Evolutionary conservation across 495 filamentous ascomycete genomes (phyloP), one percentile per base, ranked within the genome.

Genomic region (Cryomyces minteri): DNA sequence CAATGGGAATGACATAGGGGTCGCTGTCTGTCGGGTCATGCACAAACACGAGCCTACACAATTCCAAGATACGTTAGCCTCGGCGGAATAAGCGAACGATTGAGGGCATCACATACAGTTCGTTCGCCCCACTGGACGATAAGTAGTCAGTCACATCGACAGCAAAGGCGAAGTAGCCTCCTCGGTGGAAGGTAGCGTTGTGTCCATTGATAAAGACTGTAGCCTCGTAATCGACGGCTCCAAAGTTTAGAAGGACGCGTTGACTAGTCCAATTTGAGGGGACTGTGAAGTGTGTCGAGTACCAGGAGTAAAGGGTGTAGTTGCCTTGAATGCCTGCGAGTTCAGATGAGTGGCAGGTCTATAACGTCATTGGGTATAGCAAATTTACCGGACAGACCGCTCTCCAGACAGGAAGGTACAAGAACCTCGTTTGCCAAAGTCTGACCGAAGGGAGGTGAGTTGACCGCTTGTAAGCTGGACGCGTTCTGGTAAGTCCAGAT

Each of bases 151-250:
- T 79, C 18, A 76, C 60, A 48, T 82, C 78, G 14, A 80, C 50
- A 0, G 62, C 61, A 51, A 81, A 81, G 5, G 67, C 63, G 49
- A 67, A 77, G 52, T 80, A 81, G 2, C 78, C 78, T 28, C 79
- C 78, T 10, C 63, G 63, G 41, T 82, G 63, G 43, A 67, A 69
- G 4, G 64, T 70, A 6, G 67, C 68, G 6, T 72, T 43, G 32
- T 66, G 43, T 0, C 73, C 73, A 46, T 82, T 81, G 52, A 82
- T 61, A 43, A 71, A 77, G 1, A 82, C 71, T 0, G 72, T 76
- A 0, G 78, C 72, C 50, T 80, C 68, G 48, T 81, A 76, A 48
- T 82, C 79, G 7, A 82, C 74, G 1, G 79, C 79, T 39, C 71
- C 79, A 44, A 82, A 82, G 43, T 80, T 73, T n/a, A 82, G 63